A percentile compares a stretch with the other conserved stretches of the same genome.
Evolutionary conservation across 2,329 filamentous ascomycete species (phyloP).

Genomic region (Ascomycota sp.): DNA sequence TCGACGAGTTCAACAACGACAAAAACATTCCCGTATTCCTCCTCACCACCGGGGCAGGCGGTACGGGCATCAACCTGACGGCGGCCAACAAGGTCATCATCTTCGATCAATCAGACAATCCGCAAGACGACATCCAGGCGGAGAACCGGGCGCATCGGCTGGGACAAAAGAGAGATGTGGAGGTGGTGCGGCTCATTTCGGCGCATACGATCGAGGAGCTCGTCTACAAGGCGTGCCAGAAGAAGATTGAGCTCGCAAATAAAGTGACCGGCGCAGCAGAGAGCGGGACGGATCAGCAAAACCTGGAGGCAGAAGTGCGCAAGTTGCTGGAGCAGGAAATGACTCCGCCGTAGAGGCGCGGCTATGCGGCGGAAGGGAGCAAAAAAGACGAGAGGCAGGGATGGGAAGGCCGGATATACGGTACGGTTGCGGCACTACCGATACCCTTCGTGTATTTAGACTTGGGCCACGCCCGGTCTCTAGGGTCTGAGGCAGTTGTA

Average conservation of each 20-base stretch:
- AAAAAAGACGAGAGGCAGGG: too few relatives aligned
- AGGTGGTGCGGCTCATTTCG: conserved; percentile 72
- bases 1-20: conserved; percentile 69
- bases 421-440: too few relatives aligned
- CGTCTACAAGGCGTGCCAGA: conserved; percentile 76
- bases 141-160: conserved; percentile 94
- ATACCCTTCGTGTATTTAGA: too few relatives aligned
- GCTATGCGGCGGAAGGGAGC: too few relatives aligned
- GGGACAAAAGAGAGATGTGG: conserved; percentile 75
- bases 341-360: conserved; percentile 19
- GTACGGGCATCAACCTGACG: conserved; percentile 91
- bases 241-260: conserved; percentile 73
- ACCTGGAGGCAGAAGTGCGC: conserved; percentile 22
- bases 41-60: conserved; percentile 80
- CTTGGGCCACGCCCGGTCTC: too few relatives aligned
- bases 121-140: conserved; percentile 93
- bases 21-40: conserved; percentile 71
- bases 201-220: conserved; percentile 77
- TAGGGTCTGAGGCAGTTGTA: too few relatives aligned
- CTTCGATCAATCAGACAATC: conserved; percentile 93
- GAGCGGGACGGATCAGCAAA: conserved; percentile 13
- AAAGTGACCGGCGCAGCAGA: conserved; percentile 25
- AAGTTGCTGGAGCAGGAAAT: conserved; percentile 20
- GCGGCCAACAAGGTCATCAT: conserved; percentile 95
- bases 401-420: too few relatives aligned